Percentiles rank a stretch among this genome's conserved stretches.
These are phyloP conservation scores for Cavenderia fasciculata DNA, from an alignment of 78 protist species.

Conservation along the genomic window DNA sequence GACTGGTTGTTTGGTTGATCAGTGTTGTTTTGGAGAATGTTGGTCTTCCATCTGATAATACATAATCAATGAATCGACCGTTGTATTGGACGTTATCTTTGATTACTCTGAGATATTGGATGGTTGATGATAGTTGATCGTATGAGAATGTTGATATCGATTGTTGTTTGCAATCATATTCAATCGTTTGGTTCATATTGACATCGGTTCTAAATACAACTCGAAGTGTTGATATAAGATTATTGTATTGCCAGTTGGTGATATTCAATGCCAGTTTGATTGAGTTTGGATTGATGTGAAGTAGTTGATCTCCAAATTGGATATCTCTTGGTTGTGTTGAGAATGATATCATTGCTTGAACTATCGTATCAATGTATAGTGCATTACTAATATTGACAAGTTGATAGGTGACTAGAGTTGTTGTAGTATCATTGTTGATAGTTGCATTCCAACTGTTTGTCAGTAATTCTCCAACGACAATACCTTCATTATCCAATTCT, in stretches of 20 bases:
- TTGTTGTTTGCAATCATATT: too few relatives aligned
- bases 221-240: slow-evolving; percentile 16
- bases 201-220: slow-evolving; percentile 3
- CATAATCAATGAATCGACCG: slow-evolving; percentile 28
- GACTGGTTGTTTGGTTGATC: background rate
- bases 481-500: background rate
- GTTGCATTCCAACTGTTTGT: slow-evolving; percentile 15
- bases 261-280: slow-evolving; percentile 27
- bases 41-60: slow-evolving; percentile 16
- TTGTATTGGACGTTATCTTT: slow-evolving; percentile 9
- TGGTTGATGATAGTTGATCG: too few relatives aligned
- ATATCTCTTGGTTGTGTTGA: too few relatives aligned
- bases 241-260: slow-evolving; percentile 3
- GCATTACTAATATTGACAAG: too few relatives aligned
- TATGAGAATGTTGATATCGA: too few relatives aligned
- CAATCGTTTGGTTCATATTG: too few relatives aligned
- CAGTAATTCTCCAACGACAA: background rate
- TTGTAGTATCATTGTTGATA: too few relatives aligned
- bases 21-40: background rate
- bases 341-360: too few relatives aligned
- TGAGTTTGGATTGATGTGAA: background rate
- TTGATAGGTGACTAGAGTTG: too few relatives aligned
- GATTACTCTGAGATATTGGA: slow-evolving; percentile 4
- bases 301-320: slow-evolving; percentile 23
- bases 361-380: too few relatives aligned